These are phyloP conservation scores for Chaetomiaceae sp. DNA, from an alignment of 2,329 filamentous ascomycete genomes.

Conservation along the genomic window DNA sequence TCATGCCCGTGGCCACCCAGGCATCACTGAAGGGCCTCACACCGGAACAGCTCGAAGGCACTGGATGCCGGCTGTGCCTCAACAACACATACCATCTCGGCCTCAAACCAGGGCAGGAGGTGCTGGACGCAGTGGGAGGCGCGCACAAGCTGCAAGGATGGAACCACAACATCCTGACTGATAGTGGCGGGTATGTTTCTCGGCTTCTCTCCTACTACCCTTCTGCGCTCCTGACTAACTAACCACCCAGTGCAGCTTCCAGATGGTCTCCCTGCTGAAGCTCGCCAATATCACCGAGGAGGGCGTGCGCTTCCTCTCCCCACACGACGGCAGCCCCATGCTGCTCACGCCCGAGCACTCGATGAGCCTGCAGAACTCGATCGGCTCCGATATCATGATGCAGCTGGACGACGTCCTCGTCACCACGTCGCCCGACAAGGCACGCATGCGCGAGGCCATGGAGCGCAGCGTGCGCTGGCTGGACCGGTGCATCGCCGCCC, in stretches of 20 bases:
- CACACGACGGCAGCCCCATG: conserved; percentile 94
- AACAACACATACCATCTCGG: conserved; percentile 99
- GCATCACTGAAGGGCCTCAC: conserved; percentile 93
- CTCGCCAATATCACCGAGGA: conserved; percentile 92
- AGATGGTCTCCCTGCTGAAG: conserved; percentile 96
- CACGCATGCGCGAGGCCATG: conserved; percentile 91
- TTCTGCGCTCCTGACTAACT: conserved; percentile 1
- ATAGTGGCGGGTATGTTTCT: conserved; percentile 60
- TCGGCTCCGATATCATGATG: conserved; percentile 99
- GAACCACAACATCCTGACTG: conserved; percentile 90
- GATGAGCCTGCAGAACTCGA: conserved; percentile 91
- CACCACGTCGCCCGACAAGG: conserved; percentile 85
- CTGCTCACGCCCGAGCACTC: conserved; percentile 96
- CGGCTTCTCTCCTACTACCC: conserved; percentile 26
- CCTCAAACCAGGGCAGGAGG: conserved; percentile 87
- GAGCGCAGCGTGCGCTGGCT: conserved; percentile 91
- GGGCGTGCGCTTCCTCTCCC: conserved; percentile 91
- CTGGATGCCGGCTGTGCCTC: conserved; percentile 82
- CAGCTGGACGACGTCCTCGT: conserved; percentile 97
- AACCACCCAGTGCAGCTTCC: conserved; percentile 60
- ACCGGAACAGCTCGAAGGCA: conserved; percentile 84
- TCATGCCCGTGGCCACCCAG: conserved; percentile 98
- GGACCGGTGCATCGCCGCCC: conserved; percentile 87
- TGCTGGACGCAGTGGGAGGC: conserved; percentile 80
- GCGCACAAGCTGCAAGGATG: conserved; percentile 94